These are phyloP conservation scores for Dactylonectria estremocensis DNA, from an alignment of 2,329 filamentous ascomycete species.

Conservation along the genomic window DNA sequence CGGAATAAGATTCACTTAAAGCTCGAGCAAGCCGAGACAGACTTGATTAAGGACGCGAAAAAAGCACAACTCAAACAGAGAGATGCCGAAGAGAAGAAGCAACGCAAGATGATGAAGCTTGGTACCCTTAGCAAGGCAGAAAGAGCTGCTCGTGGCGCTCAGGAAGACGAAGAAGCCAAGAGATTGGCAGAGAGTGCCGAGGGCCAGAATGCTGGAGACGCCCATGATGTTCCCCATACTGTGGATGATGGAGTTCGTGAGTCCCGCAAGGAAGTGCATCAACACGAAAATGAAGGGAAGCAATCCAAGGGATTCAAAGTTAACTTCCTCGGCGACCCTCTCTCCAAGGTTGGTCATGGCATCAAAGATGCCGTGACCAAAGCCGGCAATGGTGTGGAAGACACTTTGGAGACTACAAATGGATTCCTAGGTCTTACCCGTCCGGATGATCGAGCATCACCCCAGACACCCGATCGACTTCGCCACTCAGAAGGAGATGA, in stretches of 20 bases:
- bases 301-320: slow-evolving; percentile 49
- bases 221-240: slow-evolving; percentile 68
- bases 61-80: slow-evolving; percentile 81
- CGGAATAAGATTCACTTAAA: slow-evolving; percentile 79
- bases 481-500: slow-evolving; percentile 51
- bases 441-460: slow-evolving; percentile 14
- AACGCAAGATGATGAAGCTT: slow-evolving; percentile 66
- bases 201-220: slow-evolving; percentile 67
- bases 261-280: slow-evolving; percentile 43
- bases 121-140: slow-evolving; percentile 68
- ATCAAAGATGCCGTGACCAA: slow-evolving; percentile 62
- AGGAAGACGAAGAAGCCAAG: slow-evolving; percentile 66
- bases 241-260: slow-evolving; percentile 64
- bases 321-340: slow-evolving; percentile 53
- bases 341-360: slow-evolving; percentile 66
- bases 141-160: slow-evolving; percentile 61
- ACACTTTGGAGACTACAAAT: slow-evolving; percentile 68
- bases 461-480: slow-evolving; percentile 48
- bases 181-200: slow-evolving; percentile 64
- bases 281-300: slow-evolving; percentile 37
- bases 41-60: slow-evolving; percentile 85
- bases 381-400: slow-evolving; percentile 66
- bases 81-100: slow-evolving; percentile 75
- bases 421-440: slow-evolving; percentile 60
- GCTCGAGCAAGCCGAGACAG: slow-evolving; percentile 87